phyloP scores from a whole-genome alignment of 306 rosid species.

The Arachis stenosperma region DNA sequence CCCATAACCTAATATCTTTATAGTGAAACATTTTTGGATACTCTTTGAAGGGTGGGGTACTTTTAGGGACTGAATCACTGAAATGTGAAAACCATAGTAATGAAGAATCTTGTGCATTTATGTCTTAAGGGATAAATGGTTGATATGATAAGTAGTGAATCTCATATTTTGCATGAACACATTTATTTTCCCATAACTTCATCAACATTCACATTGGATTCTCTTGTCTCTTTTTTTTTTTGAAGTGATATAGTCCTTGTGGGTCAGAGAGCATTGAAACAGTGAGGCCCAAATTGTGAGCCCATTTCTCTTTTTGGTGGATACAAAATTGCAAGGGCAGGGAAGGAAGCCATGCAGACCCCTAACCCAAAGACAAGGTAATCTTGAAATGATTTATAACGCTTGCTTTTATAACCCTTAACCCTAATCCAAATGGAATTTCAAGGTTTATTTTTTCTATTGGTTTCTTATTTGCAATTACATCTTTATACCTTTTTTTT shows the following conservation, averaged over 20 bases:
- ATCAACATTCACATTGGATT: conserved; percentile 69
- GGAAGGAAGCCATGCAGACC: conserved; percentile 80
- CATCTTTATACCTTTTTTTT: no score
- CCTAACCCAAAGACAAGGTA: conserved; percentile 97
- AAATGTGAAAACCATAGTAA: conserved; percentile 33
- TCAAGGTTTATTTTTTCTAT: no score
- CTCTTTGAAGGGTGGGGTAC: neutral
- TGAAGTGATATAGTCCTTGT: conserved; percentile 59
- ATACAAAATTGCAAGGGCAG: conserved; percentile 22
- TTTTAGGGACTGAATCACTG: conserved; percentile 12
- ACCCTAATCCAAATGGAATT: neutral
- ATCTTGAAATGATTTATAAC: conserved; percentile 37
- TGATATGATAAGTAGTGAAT: conserved; percentile 50
- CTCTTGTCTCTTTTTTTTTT: conserved; percentile 52
- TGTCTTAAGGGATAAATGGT: conserved; percentile 41
- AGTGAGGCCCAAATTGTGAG: conserved; percentile 45
- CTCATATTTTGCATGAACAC: conserved; percentile 55
- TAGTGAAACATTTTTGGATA: conserved; percentile 15
- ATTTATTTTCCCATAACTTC: conserved; percentile 53
- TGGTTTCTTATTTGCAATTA: no score
- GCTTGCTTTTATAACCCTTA: neutral
- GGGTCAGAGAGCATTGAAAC: conserved; percentile 79
- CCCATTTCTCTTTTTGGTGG: conserved; percentile 42
- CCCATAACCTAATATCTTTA: conserved; percentile 6
- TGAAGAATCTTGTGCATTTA: conserved; percentile 49